Conservation (phyloP, 371 early-diverging fungal genomes). For the Thermomucor indicae-seudaticae region DNA sequence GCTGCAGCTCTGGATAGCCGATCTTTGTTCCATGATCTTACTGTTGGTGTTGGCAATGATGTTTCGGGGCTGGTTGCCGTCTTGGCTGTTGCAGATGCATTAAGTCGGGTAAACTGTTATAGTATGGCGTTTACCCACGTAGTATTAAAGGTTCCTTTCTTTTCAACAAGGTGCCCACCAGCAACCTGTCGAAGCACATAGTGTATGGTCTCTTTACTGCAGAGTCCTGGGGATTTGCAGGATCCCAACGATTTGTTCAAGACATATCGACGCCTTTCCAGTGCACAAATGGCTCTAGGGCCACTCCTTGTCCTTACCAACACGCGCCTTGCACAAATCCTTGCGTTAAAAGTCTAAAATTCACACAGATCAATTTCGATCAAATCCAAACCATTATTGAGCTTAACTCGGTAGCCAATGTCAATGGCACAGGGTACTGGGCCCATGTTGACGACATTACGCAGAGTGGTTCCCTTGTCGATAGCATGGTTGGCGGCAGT, state of each 20-base stretch:
- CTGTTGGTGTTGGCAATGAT: constrained; percentile 46
- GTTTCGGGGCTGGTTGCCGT: constrained; percentile 61
- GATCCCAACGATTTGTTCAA: constrained; percentile 77
- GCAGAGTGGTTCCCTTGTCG: constrained; percentile 16
- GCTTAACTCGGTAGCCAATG: constrained; percentile 42
- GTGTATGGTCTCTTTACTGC: constrained; percentile 71
- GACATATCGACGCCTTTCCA: constrained; percentile 57
- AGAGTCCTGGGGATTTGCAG: constrained; percentile 76
- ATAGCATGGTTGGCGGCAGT: constrained; percentile 1
- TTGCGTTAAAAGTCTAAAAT: constrained; percentile 58
- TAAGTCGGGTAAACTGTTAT: constrained; percentile 62
- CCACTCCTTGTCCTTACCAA: constrained; percentile 38
- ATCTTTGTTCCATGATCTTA: constrained; percentile 65
- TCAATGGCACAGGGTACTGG: constrained; percentile 21
- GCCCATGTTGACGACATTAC: constrained; percentile 43
- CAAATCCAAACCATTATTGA: constrained; percentile 59
- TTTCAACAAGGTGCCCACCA: constrained; percentile 36
- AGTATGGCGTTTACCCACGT: neutral
- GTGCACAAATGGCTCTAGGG: constrained; percentile 53
- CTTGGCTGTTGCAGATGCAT: constrained; percentile 68
- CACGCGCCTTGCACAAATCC: constrained; percentile 59
- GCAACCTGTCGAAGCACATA: constrained; percentile 57
- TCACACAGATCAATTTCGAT: constrained; percentile 59
- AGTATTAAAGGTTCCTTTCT: neutral
- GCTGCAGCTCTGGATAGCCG: constrained; percentile 64